Conservation (phyloP, 2,329 filamentous ascomycete genomes). For the Colletotrichum spaethianum region DNA sequence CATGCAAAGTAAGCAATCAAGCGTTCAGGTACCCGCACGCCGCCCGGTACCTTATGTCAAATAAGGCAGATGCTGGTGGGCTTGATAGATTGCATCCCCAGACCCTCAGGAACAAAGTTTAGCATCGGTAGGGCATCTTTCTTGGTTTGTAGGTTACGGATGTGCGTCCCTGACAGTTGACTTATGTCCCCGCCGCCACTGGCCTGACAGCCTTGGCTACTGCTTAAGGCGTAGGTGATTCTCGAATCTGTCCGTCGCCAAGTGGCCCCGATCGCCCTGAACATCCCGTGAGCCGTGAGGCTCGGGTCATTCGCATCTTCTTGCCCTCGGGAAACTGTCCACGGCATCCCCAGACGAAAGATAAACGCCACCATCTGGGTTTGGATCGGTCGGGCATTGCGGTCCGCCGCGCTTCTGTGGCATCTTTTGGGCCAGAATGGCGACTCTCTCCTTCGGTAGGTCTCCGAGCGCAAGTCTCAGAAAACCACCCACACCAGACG, state of each 20-base stretch:
- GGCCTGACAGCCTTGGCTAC: slow-evolving; percentile 2
- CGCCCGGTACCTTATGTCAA: slow-evolving; percentile 4
- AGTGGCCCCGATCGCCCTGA: slow-evolving; percentile 28
- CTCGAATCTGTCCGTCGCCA: slow-evolving; percentile 5
- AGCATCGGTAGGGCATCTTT: slow-evolving; percentile 26
- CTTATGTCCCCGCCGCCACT: background rate
- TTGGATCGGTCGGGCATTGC: background rate
- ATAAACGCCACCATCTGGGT: slow-evolving; percentile 4
- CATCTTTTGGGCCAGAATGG: slow-evolving; percentile 21
- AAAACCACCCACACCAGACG: slow-evolving; percentile 13
- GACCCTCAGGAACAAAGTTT: slow-evolving; percentile 8
- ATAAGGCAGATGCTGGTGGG: slow-evolving; percentile 23
- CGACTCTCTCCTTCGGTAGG: slow-evolving; percentile 20
- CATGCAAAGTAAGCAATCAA: slow-evolving; percentile 8
- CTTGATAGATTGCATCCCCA: slow-evolving; percentile 23
- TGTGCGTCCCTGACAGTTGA: background rate
- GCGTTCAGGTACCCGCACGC: slow-evolving; percentile 33
- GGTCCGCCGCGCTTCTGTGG: slow-evolving; percentile 12
- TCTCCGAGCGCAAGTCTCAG: slow-evolving; percentile 29
- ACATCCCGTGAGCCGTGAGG: slow-evolving; percentile 6
- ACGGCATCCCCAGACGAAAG: background rate
- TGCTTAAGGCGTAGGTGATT: background rate
- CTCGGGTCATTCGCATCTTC: slow-evolving; percentile 15
- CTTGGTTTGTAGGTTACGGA: background rate
- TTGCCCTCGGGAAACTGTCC: background rate